A percentile compares a stretch with the other conserved stretches of the same genome.
These are phyloP conservation scores for Solanum chiquidenum DNA, from an alignment of 257 asterid genomes.

Conservation along the genomic window DNA sequence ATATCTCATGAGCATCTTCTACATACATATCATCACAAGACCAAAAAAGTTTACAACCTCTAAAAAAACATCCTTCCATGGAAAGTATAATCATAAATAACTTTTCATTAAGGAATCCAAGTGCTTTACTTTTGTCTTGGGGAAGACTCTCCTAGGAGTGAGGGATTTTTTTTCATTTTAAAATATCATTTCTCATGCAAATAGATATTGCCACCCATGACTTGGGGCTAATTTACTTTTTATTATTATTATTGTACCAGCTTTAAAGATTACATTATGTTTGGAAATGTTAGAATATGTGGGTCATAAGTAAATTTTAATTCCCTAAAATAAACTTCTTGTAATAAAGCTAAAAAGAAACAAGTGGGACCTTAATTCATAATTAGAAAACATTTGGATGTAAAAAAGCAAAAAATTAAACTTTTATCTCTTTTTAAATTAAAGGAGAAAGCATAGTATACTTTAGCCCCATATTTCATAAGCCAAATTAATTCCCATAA, in stretches of 20 bases:
- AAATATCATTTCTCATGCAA: neutral
- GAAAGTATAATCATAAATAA: slow-evolving; percentile 55
- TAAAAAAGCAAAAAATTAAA: neutral
- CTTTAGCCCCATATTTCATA: neutral
- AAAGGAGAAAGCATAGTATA: neutral
- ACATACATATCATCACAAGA: slow-evolving; percentile 5
- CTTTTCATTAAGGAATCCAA: slow-evolving; percentile 46
- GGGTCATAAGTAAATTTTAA: neutral
- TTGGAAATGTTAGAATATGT: slow-evolving; percentile 3
- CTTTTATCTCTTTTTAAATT: neutral
- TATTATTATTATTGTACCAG: neutral
- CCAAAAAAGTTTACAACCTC: slow-evolving; percentile 27
- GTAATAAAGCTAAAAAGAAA: neutral
- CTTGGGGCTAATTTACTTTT: neutral
- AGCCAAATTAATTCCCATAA: neutral
- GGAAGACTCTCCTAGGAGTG: slow-evolving; percentile 60
- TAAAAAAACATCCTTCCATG: slow-evolving; percentile 22
- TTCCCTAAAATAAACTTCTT: neutral
- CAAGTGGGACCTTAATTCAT: slow-evolving; percentile 2
- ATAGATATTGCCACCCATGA: neutral
- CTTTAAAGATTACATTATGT: slow-evolving; percentile 14
- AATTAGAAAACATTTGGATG: neutral
- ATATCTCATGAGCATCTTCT: slow-evolving; percentile 17
- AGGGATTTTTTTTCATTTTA: slow-evolving; percentile 27
- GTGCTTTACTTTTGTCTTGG: slow-evolving; percentile 45